Base-by-base conservation (phyloP, 257 asterid genomes). In the Salvia hispanica region DNA sequence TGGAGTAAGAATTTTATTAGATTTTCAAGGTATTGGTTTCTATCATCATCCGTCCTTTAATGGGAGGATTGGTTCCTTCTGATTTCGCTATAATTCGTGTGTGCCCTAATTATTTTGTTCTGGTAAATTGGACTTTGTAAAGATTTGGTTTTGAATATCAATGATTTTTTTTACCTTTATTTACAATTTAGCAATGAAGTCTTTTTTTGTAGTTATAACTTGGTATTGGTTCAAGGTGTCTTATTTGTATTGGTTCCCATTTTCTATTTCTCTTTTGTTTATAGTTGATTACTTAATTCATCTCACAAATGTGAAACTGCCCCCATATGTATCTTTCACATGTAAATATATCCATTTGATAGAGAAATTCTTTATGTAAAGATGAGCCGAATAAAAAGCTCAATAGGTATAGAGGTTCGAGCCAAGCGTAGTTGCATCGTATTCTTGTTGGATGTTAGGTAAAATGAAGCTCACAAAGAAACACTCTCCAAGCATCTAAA, bases 1-100 rank as follows among this genome's bases (percentile, higher is more conserved):
- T 73, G 69, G 59, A 12, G 71, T 58, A 47, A 39, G 12, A 57
- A 21, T 51, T 36, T 31, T 9, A n/a, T 15, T 57, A 69, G 68
- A 48, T 67, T 11, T 62, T 25, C 37, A 12, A 43, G 31, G 58
- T 43, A 0, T 61, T 48, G 47, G n/a, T 67, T 69, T 52, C 34
- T 16, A 3, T 37, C 14, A 9, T 18, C 6, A 3, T 57, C 36
- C 7, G 36, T 47, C 13, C 61, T 14, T 76, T 21, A 28, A 16
- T 63, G 15, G 34, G 53, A 56, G 57, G 34, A 54, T 62, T 67
- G 60, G 36, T 66, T 62, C 58, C 50, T 21, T 46, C 2, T 2
- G 50, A 8, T 14, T 44, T 46, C 40, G 21, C 37, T 56, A 44
- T 25, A 65, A 63, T 63, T 39, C 40, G 47, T 61, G 70, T 67